These are phyloP conservation scores for Scutellaria minor DNA, from an alignment of 257 asterid genomes.

Conservation along the genomic window DNA sequence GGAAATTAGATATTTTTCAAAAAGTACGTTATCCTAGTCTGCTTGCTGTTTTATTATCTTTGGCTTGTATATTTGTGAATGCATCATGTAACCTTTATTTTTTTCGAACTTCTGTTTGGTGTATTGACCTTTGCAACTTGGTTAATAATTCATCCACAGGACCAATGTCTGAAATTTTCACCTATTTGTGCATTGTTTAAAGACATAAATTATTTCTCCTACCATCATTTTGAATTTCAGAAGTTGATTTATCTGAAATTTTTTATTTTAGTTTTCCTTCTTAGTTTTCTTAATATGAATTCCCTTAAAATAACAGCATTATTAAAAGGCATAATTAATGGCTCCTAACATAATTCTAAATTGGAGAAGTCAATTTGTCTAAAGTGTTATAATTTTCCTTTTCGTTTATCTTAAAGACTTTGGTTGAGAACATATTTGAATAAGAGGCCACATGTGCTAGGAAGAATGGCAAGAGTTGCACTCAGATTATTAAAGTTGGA, in stretches of 20 bases:
- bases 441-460: background rate
- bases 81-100: background rate
- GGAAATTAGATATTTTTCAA: background rate
- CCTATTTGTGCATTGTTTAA: background rate
- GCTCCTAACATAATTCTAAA: background rate
- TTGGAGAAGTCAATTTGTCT: background rate
- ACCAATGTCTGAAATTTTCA: background rate
- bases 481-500: background rate
- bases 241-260: background rate
- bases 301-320: background rate
- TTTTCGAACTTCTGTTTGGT: background rate
- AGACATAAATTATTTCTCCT: background rate
- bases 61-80: slow-evolving; percentile 16
- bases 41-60: slow-evolving; percentile 22
- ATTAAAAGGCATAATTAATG: background rate
- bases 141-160: background rate
- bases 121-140: background rate
- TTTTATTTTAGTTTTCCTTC: background rate
- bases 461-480: background rate
- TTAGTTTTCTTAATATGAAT: background rate
- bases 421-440: background rate
- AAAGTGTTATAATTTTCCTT: background rate
- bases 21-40: slow-evolving; percentile 22
- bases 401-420: background rate
- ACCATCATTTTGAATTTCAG: slow-evolving; percentile 1